Evolutionary conservation across 176 grass and related monocot genomes (phyloP), one percentile per base, ranked within the genome.

Genomic region (Rhynchospora tenuis): DNA sequence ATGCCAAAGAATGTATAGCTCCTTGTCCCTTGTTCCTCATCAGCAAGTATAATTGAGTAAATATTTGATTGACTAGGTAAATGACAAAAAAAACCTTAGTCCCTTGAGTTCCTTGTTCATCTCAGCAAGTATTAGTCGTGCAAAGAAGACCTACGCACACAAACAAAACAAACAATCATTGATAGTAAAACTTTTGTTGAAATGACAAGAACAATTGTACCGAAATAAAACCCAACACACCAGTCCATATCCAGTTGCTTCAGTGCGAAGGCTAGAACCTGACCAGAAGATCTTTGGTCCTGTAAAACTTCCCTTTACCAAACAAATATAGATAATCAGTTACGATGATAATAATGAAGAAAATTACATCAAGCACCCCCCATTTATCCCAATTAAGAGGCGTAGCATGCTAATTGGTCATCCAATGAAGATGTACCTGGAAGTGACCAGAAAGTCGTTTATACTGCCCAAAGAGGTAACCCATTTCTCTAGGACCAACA

Each of bases 81-180:
- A 71, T 71, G 81, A 64, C 31, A 44, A 61, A 47, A 79, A 48
- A 71, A 89, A 99, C 97, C 97, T 99, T 80, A 95, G 56, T 89
- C 97, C 97, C 90, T 99, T 99, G 79, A 99, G 93, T 87, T 99
- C 97, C 81, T 99, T 99, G 85, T 99, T 99, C 93, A 93, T 99
- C 56, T 99, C 97, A 83, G 93, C 97, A 88, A 99, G 97, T 83
- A 99, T 86, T 87, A 99, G 83, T 24, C 97, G 97, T n/a, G 91
- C 89, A 88, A 93, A 99, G 86, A 99, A 99, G 59, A 99, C 97
- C 97, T 99, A 85, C 27, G 85, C 5, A 59, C 43, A 80, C 26
- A 80, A 1, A 51, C 64, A 58, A 75, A 61, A 59, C 26, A 4
- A 29, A 31, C 27, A 74, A 75, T 67, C 43, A 78, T 47, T 29